Conservation (phyloP, 176 grass and related monocot genomes). For the Avena insularis region DNA sequence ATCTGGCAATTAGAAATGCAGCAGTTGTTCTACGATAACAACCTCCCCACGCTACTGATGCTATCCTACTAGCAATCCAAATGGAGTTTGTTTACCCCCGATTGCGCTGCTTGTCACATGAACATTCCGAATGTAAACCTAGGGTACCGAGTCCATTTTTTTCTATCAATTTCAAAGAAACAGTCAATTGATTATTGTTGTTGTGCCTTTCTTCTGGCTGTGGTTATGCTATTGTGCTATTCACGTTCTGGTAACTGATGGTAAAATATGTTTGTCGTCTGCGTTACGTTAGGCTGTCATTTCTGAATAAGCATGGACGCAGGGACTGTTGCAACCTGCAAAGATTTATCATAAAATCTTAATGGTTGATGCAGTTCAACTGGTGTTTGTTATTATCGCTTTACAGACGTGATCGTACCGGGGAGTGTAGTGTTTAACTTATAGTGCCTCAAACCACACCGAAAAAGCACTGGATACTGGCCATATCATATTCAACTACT, state of each 20-base stretch:
- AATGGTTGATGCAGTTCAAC: not conserved
- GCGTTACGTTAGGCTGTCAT: not conserved
- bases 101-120: not conserved
- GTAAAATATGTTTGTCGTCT: not conserved
- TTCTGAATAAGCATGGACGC: not conserved
- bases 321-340: not conserved
- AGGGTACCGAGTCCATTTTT: not conserved
- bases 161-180: not conserved
- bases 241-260: not conserved
- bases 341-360: not conserved
- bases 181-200: not conserved
- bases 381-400: not conserved
- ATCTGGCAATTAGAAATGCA: conserved; percentile 78
- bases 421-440: too few relatives aligned
- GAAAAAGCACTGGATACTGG: too few relatives aligned
- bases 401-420: not conserved
- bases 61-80: not conserved
- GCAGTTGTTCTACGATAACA: conserved; percentile 63
- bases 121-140: not conserved
- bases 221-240: not conserved
- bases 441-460: too few relatives aligned
- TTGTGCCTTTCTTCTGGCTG: not conserved
- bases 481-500: too few relatives aligned
- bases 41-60: not conserved
- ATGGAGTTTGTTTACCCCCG: not conserved